These are phyloP conservation scores for Yarrowia sp. DNA, from an alignment of 805 yeast genomes.

Conservation along the genomic window DNA sequence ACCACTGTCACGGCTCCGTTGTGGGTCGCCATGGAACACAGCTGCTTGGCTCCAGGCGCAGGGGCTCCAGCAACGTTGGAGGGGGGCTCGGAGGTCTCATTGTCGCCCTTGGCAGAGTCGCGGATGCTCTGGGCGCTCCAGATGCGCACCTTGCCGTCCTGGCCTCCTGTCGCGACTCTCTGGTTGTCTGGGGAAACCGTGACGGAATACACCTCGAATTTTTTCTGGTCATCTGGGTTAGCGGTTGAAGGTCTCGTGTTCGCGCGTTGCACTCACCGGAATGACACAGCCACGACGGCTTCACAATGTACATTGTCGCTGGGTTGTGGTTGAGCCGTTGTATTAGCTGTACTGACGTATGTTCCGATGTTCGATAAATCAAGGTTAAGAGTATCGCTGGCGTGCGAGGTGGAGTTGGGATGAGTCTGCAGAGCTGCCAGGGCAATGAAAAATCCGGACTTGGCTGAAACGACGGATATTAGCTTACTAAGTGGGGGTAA, in stretches of 20 bases:
- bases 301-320: constrained; percentile 55
- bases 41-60: constrained; percentile 44
- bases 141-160: constrained; percentile 83
- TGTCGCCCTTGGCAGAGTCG: constrained; percentile 47
- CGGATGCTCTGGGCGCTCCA: constrained; percentile 89
- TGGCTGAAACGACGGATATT: too few relatives aligned
- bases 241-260: too few relatives aligned
- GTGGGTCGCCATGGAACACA: constrained; percentile 90
- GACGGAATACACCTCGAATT: constrained; percentile 81
- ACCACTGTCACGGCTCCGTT: constrained; percentile 96
- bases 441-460: too few relatives aligned
- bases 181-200: constrained; percentile 78
- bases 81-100: background rate
- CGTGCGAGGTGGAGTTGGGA: background rate
- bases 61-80: background rate
- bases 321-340: background rate
- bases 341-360: background rate
- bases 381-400: background rate
- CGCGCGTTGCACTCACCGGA: constrained; percentile 43
- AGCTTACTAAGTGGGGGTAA: too few relatives aligned
- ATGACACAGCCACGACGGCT: constrained; percentile 72
- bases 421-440: too few relatives aligned
- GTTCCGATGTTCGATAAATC: background rate
- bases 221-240: constrained; percentile 65
- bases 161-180: constrained; percentile 88